Conservation (phyloP, 495 filamentous ascomycete genomes). For the Tuber magnatum region DNA sequence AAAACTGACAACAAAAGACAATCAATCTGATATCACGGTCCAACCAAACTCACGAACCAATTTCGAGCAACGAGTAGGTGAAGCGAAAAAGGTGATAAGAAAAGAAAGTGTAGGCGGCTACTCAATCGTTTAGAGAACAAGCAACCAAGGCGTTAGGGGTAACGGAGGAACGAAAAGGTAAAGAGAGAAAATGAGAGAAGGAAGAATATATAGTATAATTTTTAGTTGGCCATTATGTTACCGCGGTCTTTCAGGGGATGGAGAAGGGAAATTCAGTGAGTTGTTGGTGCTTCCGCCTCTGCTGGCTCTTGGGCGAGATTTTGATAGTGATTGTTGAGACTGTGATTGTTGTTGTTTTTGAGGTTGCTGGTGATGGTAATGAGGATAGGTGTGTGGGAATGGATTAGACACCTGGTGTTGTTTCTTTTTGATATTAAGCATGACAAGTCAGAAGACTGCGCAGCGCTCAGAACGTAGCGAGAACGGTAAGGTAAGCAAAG, state of each 20-base stretch:
- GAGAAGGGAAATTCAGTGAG: slow-evolving; percentile 17
- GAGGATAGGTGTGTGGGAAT: slow-evolving; percentile 22
- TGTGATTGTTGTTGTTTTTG: slow-evolving; percentile 6
- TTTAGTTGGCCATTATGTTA: slow-evolving; percentile 9
- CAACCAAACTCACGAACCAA: background rate
- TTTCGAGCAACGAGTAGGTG: background rate
- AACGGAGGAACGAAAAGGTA: background rate
- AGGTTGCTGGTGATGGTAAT: slow-evolving; percentile 33
- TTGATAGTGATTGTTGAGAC: slow-evolving; percentile 6
- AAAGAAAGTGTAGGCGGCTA: background rate
- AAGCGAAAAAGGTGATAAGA: background rate
- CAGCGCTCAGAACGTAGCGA: slow-evolving; percentile 29
- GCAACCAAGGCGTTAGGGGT: background rate
- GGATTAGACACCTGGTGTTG: slow-evolving; percentile 36
- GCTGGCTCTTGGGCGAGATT: slow-evolving; percentile 35
- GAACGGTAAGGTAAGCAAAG: slow-evolving; percentile 19
- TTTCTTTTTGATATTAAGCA: slow-evolving; percentile 41
- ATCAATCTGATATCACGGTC: background rate
- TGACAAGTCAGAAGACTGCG: slow-evolving; percentile 41
- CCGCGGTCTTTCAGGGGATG: slow-evolving; percentile 13
- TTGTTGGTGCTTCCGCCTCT: slow-evolving; percentile 18
- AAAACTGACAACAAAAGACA: background rate
- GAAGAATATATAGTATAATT: background rate
- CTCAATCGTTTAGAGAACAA: background rate
- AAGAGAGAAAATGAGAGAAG: background rate